These are phyloP conservation scores for Penicillium desertorum DNA, from an alignment of 495 filamentous ascomycete species.

Conservation along the genomic window DNA sequence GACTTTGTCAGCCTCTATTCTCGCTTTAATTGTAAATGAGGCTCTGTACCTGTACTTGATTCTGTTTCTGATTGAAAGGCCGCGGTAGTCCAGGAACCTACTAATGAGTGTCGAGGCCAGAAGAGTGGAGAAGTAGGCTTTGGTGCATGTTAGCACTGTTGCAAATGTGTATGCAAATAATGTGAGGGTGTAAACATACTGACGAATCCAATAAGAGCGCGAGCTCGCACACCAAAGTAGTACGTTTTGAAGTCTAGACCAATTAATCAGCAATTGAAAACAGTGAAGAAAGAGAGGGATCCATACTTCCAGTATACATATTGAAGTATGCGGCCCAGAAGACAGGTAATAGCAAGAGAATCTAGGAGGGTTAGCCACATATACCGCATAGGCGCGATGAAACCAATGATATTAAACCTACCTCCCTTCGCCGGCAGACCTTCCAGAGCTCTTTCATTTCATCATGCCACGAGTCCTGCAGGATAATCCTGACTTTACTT, in stretches of 20 bases:
- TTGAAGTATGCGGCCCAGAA: constrained; percentile 47
- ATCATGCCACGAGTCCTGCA: constrained; percentile 42
- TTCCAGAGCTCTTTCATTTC: constrained; percentile 36
- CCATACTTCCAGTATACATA: constrained; percentile 33
- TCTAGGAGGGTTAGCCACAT: constrained; percentile 15
- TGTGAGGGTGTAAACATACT: constrained; percentile 18
- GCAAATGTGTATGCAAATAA: background rate
- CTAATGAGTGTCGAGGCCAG: constrained; percentile 42
- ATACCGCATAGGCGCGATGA: background rate
- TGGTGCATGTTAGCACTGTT: background rate
- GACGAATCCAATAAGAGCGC: constrained; percentile 39
- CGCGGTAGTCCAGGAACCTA: constrained; percentile 43
- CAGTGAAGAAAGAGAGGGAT: no score
- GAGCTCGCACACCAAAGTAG: constrained; percentile 41
- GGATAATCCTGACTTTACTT: constrained; percentile 47
- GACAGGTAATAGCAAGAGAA: constrained; percentile 34
- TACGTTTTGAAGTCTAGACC: constrained; percentile 35
- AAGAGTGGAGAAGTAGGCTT: constrained; percentile 34
- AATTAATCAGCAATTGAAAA: constrained; percentile 9
- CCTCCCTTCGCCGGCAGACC: constrained; percentile 27
- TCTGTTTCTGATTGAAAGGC: constrained; percentile 37
- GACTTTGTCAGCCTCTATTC: background rate
- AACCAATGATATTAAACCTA: constrained; percentile 11
- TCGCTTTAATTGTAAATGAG: background rate
- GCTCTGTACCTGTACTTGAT: constrained; percentile 35